phyloP scores from a whole-genome alignment of 176 grass and related monocot species.

The Oryza officinalis region DNA sequence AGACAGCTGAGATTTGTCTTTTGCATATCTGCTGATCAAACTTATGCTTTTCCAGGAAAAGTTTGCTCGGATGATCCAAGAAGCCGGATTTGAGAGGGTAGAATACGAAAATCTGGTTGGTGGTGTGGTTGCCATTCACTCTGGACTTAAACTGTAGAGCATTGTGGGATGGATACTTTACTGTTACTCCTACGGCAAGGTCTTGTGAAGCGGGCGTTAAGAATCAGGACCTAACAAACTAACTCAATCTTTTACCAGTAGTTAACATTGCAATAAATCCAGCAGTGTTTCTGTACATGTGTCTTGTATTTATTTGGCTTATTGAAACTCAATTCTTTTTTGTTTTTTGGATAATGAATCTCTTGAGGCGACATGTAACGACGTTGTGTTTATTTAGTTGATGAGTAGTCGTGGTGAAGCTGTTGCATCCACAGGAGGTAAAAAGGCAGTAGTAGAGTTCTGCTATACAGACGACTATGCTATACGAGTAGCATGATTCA shows the following conservation, averaged over 20 bases:
- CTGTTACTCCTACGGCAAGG: not conserved
- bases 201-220: not conserved
- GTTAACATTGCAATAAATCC: too few relatives aligned
- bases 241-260: not conserved
- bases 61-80: conserved; percentile 87
- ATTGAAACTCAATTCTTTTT: not conserved
- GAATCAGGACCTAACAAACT: not conserved
- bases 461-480: too few relatives aligned
- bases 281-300: not conserved
- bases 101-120: conserved; percentile 96
- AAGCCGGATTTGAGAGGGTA: conserved; percentile 83
- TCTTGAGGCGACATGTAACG: too few relatives aligned
- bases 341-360: not conserved
- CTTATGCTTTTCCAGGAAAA: conserved; percentile 53
- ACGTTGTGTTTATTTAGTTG: too few relatives aligned
- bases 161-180: not conserved
- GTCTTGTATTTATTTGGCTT: not conserved
- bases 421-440: too few relatives aligned
- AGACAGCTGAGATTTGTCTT: not conserved
- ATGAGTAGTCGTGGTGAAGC: too few relatives aligned
- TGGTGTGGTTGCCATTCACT: conserved; percentile 92
- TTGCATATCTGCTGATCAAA: conserved; percentile 15
- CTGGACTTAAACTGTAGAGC: conserved; percentile 80
- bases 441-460: too few relatives aligned
- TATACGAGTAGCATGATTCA: too few relatives aligned